These are phyloP conservation scores for Blastobotrys parvus DNA, from an alignment of 805 yeast genomes.

Conservation along the genomic window DNA sequence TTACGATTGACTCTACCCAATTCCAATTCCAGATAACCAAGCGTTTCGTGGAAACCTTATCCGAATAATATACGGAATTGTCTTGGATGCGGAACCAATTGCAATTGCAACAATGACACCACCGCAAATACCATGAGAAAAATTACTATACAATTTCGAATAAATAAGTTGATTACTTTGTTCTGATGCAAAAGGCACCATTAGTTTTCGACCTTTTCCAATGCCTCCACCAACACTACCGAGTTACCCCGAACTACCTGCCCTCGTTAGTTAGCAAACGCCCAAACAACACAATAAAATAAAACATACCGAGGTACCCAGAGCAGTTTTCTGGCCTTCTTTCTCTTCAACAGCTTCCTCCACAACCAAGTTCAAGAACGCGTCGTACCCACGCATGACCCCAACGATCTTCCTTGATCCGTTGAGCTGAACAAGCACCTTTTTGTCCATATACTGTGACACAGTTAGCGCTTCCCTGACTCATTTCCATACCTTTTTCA, in stretches of 20 bases:
- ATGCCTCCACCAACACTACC: conserved; percentile 59
- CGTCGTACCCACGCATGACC: conserved; percentile 75
- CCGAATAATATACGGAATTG: too few species aligned
- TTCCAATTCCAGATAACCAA: too few species aligned
- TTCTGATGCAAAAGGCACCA: neutral
- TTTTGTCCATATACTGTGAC: conserved; percentile 65
- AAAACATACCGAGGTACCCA: conserved; percentile 65
- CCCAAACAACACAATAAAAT: conserved; percentile 6
- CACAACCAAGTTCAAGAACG: conserved; percentile 61
- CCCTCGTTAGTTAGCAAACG: conserved; percentile 13
- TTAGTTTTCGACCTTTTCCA: conserved; percentile 17
- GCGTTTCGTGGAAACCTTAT: too few species aligned
- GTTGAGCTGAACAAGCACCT: conserved; percentile 63
- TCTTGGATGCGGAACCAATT: too few species aligned
- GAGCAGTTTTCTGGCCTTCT: conserved; percentile 41
- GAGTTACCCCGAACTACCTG: conserved; percentile 76
- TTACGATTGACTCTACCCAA: too few species aligned
- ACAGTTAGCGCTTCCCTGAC: neutral
- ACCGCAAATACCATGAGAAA: too few species aligned
- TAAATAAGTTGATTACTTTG: neutral
- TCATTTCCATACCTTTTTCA: conserved; percentile 21
- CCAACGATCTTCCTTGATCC: conserved; percentile 78
- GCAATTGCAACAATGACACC: too few species aligned
- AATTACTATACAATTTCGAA: neutral
- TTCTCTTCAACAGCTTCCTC: conserved; percentile 63